phyloP scores from a whole-genome alignment of 2,329 filamentous ascomycete species.

The Aquanectria penicillioides region DNA sequence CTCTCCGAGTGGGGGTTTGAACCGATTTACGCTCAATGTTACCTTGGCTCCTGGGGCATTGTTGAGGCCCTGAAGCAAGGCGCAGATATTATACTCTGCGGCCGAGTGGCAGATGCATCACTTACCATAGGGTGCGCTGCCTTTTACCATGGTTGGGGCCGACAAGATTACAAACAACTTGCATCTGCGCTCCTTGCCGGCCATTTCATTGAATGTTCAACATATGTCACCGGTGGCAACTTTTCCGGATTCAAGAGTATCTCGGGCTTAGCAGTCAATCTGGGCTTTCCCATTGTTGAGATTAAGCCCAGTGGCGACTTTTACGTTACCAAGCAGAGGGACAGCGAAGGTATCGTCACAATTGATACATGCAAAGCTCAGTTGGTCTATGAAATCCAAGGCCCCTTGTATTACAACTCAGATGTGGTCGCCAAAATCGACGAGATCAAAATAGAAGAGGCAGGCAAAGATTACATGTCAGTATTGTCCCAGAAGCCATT shows the following conservation, averaged over 20 bases:
- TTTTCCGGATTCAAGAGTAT: conserved; percentile 55
- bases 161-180: conserved; percentile 55
- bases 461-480: conserved; percentile 43
- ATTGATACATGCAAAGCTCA: conserved; percentile 42
- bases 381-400: conserved; percentile 53
- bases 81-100: conserved; percentile 57
- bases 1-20: conserved; percentile 31
- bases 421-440: conserved; percentile 50
- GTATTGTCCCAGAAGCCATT: neutral
- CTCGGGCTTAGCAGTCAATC: neutral
- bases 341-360: conserved; percentile 46
- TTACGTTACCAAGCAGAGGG: conserved; percentile 46
- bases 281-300: conserved; percentile 46
- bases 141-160: conserved; percentile 62
- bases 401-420: conserved; percentile 51
- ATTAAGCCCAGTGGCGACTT: conserved; percentile 41
- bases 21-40: conserved; percentile 36
- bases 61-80: conserved; percentile 49
- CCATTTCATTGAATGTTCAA: conserved; percentile 61
- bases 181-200: conserved; percentile 58
- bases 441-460: conserved; percentile 56
- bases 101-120: conserved; percentile 55
- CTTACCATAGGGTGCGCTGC: conserved; percentile 62
- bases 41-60: conserved; percentile 53
- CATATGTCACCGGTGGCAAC: conserved; percentile 62